Base-by-base conservation (phyloP, 2,329 filamentous ascomycete species). In the Apiospora pterosperma region DNA sequence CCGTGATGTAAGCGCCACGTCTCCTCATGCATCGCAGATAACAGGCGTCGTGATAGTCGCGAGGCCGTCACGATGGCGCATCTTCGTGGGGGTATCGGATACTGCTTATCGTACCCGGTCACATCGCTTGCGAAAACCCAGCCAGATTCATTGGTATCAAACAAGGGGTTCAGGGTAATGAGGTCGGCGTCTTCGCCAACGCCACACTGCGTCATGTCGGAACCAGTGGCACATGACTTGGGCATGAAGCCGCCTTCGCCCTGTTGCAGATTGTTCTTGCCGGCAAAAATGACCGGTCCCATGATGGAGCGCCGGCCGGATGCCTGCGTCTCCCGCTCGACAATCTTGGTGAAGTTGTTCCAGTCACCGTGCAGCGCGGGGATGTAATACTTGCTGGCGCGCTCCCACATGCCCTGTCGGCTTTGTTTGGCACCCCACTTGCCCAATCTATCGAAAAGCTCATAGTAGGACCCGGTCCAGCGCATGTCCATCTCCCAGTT, bases 151-250 rank as follows among this genome's bases (percentile, higher is more conserved):
- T 88, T 83, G 0, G 89, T 85, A 70, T 93, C 89, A 72, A 93
- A 93, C 44, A 93, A 83, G 0, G 91, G 91, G 74, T 92, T 92
- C 70, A 93, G 85, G 0, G 90, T 91, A 73, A 94, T 92, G 62
- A 93, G 82, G 71, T 93, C 91, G 4, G 90, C 90, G 28, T 88
- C 85, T 75, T 93, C 90, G 66, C 85, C 88, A 5, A 92, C 85
- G 64, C 90, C 90, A 77, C 90, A 92, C 63, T 81, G 73, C 1
- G 72, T 70, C 65, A 75, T 70, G 68, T 86, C 84, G 12, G 80
- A 78, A 70, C 87, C 86, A 34, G 80, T 80, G 39, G 80, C 79
- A 71, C 88, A 89, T 1, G 79, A 81, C 2, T 78, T 76, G 0
- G 88, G 88, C 48, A 90, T 81, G 63, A 84, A 79, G 1, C 83